These are phyloP conservation scores for Nitzschia palea DNA, from an alignment of 108 stramenopile species.

Conservation along the genomic window DNA sequence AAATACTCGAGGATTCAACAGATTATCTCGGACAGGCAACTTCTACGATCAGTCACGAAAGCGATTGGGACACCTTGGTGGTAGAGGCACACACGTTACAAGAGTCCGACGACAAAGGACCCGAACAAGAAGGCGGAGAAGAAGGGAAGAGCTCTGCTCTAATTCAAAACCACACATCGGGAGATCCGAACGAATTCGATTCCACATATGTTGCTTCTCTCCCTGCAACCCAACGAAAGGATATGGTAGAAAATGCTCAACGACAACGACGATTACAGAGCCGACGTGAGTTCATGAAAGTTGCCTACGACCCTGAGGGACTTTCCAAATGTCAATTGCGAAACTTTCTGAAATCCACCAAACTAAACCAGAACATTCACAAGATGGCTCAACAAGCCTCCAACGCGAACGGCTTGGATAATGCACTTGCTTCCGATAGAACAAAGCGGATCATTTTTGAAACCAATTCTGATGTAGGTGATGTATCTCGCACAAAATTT, in stretches of 20 bases:
- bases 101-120: not conserved
- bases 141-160: not conserved
- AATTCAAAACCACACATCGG: not conserved
- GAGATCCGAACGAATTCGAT: conserved; percentile 28
- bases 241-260: conserved; percentile 72
- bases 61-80: conserved; percentile 14
- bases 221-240: conserved; percentile 71
- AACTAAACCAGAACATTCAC: conserved; percentile 58
- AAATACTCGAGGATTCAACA: conserved; percentile 20
- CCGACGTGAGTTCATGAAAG: conserved; percentile 90
- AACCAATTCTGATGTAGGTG: not conserved
- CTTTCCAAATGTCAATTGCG: conserved; percentile 89
- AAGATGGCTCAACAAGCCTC: conserved; percentile 45
- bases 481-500: conserved; percentile 6
- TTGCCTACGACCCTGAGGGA: conserved; percentile 83
- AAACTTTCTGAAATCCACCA: conserved; percentile 83
- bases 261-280: conserved; percentile 77
- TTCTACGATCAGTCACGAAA: conserved; percentile 7
- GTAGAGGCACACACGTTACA: not conserved
- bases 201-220: conserved; percentile 68
- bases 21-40: conserved; percentile 9
- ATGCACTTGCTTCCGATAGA: conserved; percentile 43
- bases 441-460: conserved; percentile 42
- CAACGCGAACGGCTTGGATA: conserved; percentile 26
- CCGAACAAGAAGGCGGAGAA: not conserved